phyloP scores from a whole-genome alignment of 2,329 filamentous ascomycete genomes.

The Penicillium italicum region DNA sequence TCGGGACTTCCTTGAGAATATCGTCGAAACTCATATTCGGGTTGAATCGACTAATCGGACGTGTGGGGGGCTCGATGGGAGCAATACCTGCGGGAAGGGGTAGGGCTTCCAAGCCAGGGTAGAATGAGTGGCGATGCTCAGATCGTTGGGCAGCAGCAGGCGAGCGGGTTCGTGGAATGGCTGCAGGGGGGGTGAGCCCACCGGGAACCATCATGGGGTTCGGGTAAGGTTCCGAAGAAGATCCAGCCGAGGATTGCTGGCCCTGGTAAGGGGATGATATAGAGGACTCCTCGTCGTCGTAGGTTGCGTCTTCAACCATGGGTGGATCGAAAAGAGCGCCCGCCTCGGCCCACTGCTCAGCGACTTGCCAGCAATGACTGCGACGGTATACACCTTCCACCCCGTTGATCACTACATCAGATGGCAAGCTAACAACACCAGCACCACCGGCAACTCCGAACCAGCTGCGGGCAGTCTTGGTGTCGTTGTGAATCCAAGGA shows the following conservation, averaged over 20 bases:
- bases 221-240: slow-evolving; percentile 34
- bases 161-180: slow-evolving; percentile 35
- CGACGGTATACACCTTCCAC: slow-evolving; percentile 66
- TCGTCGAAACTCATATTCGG: slow-evolving; percentile 50
- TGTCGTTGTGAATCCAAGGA: slow-evolving; percentile 48
- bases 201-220: slow-evolving; percentile 32
- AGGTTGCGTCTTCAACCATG: slow-evolving; percentile 31
- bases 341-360: slow-evolving; percentile 57
- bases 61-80: slow-evolving; percentile 39
- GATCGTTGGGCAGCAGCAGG: slow-evolving; percentile 29
- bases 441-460: slow-evolving; percentile 59
- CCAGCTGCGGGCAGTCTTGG: slow-evolving; percentile 45
- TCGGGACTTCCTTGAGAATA: slow-evolving; percentile 43
- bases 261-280: slow-evolving; percentile 39
- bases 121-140: slow-evolving; percentile 44
- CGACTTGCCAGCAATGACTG: slow-evolving; percentile 66
- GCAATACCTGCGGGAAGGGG: slow-evolving; percentile 43
- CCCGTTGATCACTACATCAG: slow-evolving; percentile 62
- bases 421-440: slow-evolving; percentile 59
- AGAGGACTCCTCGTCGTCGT: slow-evolving; percentile 38
- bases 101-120: slow-evolving; percentile 45
- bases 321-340: slow-evolving; percentile 34
- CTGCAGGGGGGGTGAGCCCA: slow-evolving; percentile 33
- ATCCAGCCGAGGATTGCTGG: slow-evolving; percentile 38
- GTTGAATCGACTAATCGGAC: slow-evolving; percentile 43